Evolutionary conservation across 2,329 filamentous ascomycete species (phyloP).

Genomic region (Xylariaceae sp.): DNA sequence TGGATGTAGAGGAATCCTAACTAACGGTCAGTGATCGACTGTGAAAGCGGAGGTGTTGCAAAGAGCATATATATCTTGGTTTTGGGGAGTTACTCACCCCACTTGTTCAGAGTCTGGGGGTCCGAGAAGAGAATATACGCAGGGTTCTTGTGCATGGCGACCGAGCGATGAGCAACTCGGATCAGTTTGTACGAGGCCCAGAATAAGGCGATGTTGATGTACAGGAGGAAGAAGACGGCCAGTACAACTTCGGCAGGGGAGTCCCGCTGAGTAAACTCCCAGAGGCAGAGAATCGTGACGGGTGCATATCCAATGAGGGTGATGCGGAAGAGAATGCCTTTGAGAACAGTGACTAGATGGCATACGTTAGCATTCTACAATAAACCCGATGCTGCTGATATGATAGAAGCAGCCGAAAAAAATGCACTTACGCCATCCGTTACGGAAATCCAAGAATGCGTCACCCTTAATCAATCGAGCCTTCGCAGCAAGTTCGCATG

Average conservation of each 20-base stretch:
- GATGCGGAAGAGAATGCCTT: constrained; percentile 88
- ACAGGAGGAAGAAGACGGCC: constrained; percentile 82
- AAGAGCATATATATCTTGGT: background rate
- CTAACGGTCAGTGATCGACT: background rate
- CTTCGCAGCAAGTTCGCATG: constrained; percentile 71
- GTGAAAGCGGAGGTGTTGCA: background rate
- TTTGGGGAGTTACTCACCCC: constrained; percentile 40
- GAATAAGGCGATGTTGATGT: constrained; percentile 68
- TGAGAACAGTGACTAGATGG: constrained; percentile 64
- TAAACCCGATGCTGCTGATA: background rate
- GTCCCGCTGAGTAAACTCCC: constrained; percentile 85
- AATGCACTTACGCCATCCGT: constrained; percentile 62
- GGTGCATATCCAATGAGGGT: constrained; percentile 88
- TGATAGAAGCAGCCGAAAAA: background rate
- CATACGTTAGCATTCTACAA: constrained; percentile 8
- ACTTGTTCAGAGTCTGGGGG: constrained; percentile 90
- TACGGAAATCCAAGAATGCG: constrained; percentile 88
- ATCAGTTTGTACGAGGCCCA: constrained; percentile 92
- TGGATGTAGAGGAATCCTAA: constrained; percentile 89
- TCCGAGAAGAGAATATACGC: constrained; percentile 97
- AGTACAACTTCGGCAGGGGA: constrained; percentile 81
- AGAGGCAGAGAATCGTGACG: constrained; percentile 83
- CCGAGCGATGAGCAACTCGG: constrained; percentile 79
- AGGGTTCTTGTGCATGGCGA: constrained; percentile 89
- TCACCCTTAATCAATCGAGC: constrained; percentile 74